phyloP scores from a whole-genome alignment of 768 basidiomycete genomes.

The Boletus patriciae region DNA sequence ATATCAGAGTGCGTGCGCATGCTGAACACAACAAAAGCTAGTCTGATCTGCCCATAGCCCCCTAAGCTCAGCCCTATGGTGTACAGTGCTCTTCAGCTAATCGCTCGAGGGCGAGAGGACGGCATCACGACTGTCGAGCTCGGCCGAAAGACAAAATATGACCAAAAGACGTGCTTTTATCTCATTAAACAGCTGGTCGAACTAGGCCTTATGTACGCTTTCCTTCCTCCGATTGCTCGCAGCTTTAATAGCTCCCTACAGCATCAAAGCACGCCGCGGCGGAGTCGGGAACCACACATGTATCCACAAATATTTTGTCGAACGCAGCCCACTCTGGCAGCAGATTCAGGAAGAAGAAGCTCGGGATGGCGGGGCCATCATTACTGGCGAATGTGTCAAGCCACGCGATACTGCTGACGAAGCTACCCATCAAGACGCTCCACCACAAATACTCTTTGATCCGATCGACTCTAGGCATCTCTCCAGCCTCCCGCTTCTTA shows the following conservation, averaged over 20 bases:
- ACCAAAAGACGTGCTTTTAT: constrained; percentile 89
- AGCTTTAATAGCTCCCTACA: constrained; percentile 27
- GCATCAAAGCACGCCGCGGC: constrained; percentile 73
- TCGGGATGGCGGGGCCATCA: constrained; percentile 31
- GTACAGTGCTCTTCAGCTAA: constrained; percentile 78
- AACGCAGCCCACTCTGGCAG: constrained; percentile 73
- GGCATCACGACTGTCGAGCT: constrained; percentile 80
- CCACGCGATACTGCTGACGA: constrained; percentile 20
- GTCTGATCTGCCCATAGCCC: constrained; percentile 46
- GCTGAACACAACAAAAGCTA: not conserved
- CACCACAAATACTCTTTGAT: constrained; percentile 52
- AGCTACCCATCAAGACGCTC: constrained; percentile 16
- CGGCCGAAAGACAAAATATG: constrained; percentile 75
- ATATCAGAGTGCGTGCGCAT: constrained; percentile 62
- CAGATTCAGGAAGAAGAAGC: constrained; percentile 70
- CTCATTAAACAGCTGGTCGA: constrained; percentile 74
- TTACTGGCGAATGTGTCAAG: constrained; percentile 13
- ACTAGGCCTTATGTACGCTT: constrained; percentile 67
- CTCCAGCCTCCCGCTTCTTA: constrained; percentile 71
- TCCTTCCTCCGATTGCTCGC: not conserved
- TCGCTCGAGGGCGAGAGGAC: constrained; percentile 75
- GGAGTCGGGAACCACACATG: constrained; percentile 76
- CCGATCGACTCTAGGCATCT: constrained; percentile 78
- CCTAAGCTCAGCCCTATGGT: constrained; percentile 83
- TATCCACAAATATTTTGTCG: constrained; percentile 84